Base-by-base conservation (phyloP, 306 rosid genomes). In the Quercus wislizeni region DNA sequence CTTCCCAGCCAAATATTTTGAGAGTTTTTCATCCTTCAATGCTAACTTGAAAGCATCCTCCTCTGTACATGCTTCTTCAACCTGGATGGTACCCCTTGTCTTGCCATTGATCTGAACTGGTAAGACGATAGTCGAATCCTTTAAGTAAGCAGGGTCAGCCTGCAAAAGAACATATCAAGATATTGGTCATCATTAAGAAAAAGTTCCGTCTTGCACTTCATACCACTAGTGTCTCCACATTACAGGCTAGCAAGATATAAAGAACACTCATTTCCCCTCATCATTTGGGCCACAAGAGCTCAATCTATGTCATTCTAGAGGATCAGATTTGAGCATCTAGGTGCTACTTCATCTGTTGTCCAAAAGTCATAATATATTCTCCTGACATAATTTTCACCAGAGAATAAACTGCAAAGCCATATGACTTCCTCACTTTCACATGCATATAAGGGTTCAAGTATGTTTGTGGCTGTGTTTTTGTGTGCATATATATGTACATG, bases 21-120 rank as follows among this genome's bases (percentile, higher is more conserved):
- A 84, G 68, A 95, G 83, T 68, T 95, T 95, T 78, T 88, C 97
- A 81, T 95, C 98, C 78, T 52, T 74, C 5, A 80, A 85, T 58
- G 98, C 99, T 63, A 90, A 73, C 69, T 72, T 79, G 81, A 90
- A 90, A 74, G 96, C 99, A 41, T 89, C 96, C 67, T 90, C 97
- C 85, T 91, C 99, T 19, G 94, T 85, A 75, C 98, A 92, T 59
- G 88, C 90, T 86, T 93, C 90, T 84, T 95, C 98, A 31, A 93
- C 89, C 83, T 84, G 83, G 78, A 95, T 87, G 81, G 94, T 95
- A 78, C 99, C 99, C 88, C 99, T 89, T 18, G 92, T 95, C 89
- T 91, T 95, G 78, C 99, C 99, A 49, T 95, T 95, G 80, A 95
- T 91, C 85, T 95, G 99, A 80, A 95, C 97, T 6, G 98, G 99